Base-by-base conservation (phyloP, 192 early-diverging fungal genomes). In the Phycomyces blakesleeanus region DNA sequence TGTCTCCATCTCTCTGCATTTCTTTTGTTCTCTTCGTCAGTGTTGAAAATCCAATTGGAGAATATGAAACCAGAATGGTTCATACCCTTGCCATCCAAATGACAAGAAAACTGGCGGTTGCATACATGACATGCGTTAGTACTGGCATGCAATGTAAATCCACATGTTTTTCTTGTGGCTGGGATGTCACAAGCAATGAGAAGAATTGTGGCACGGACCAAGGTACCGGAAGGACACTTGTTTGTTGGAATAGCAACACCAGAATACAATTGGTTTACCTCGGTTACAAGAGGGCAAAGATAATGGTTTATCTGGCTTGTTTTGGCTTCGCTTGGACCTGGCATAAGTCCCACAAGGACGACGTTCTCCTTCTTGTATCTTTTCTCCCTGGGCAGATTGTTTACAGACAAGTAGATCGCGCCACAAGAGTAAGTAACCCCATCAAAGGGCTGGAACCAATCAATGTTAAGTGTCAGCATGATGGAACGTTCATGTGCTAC, bases 311-410 rank as follows among this genome's bases (percentile, higher is more conserved):
- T 44, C 42, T 60, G 41, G 11, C 12, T 22, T 9, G 41, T 49
- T 0, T 9, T 18, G 8, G 59, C 21, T 16, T 60, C 59, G 0
- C 26, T 60, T 20, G 37, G 37, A 2, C 59, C 59, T 14, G 59
- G 59, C 18, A 60, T 60, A 7, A 60, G 14, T 0, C 59, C 59
- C 7, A 60, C 8, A 20, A 60, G 15, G 5, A 60, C 6, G 0
- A 60, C 20, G 24, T 60, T 60, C 3, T 11, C 37, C 3, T 25
- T 16, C 18, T 49, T 49, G 47, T 47, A 60, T 0, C 59, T 39
- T 14, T 42, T 41, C 16, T 14, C 59, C 5, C 59, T 16, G 5
- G 59, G 59, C 20, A 60, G n/a, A 41, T 60, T 42, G 16, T 60
- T 60, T 16, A 60, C 12, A 4, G 47, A 18, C 1, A 60, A 9